Evolutionary conservation across 2,329 filamentous ascomycete genomes (phyloP).

Genomic region (Geosmithia morbida): DNA sequence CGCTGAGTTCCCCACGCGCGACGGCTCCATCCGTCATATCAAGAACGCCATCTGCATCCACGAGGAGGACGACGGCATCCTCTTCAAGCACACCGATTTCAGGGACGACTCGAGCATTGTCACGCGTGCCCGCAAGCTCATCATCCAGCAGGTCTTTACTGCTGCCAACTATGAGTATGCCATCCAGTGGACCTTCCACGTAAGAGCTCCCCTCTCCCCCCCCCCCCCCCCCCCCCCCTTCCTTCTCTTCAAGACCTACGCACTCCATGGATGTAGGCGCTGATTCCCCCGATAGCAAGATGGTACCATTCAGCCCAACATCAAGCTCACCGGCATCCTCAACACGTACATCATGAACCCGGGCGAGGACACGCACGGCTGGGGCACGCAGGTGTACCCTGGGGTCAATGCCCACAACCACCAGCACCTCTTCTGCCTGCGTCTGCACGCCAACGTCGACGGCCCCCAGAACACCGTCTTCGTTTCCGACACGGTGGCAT

Average conservation of each 20-base stretch:
- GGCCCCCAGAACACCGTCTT: conserved; percentile 75
- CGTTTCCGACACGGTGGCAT: conserved; percentile 61
- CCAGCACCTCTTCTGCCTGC: conserved; percentile 87
- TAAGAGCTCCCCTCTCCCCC: neutral
- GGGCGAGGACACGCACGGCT: conserved; percentile 69
- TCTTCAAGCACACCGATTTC: conserved; percentile 94
- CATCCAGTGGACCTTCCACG: conserved; percentile 18
- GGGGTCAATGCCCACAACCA: conserved; percentile 86
- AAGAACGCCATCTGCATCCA: conserved; percentile 95
- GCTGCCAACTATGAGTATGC: conserved; percentile 91
- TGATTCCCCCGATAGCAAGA: conserved; percentile 41
- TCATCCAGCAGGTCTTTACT: conserved; percentile 86
- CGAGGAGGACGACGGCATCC: conserved; percentile 80
- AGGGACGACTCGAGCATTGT: conserved; percentile 77
- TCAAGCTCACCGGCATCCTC: conserved; percentile 81
- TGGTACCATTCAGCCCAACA: conserved; percentile 80
- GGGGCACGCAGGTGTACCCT: conserved; percentile 85
- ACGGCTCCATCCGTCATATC: conserved; percentile 63
- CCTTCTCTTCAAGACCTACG: neutral
- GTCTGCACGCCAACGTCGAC: conserved; percentile 77
- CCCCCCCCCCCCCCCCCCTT: neutral
- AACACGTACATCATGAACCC: conserved; percentile 79
- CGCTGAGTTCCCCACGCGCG: conserved; percentile 66
- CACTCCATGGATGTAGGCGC: too few species aligned
- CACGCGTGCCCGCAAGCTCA: conserved; percentile 70